Evolutionary conservation across 169 alveolate species (phyloP).

Genomic region (Babesia sp.): DNA sequence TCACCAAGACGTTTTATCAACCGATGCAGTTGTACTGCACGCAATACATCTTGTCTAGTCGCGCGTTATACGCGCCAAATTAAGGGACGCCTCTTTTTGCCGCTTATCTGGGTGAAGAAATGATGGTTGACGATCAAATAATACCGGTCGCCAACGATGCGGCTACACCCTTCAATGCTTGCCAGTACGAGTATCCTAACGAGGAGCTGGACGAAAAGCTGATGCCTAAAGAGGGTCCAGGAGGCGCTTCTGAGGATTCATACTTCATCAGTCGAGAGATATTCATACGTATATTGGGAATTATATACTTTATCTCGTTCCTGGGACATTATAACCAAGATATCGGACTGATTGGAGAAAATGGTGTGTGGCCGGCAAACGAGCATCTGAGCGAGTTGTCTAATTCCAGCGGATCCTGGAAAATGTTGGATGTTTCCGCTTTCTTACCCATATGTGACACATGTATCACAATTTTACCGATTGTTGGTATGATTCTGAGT

Average conservation of each 20-base stretch:
- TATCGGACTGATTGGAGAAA: conserved; percentile 44
- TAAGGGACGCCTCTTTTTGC: background rate
- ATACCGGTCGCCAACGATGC: background rate
- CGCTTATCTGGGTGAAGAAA: background rate
- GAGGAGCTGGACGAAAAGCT: background rate
- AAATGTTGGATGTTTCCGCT: conserved; percentile 12
- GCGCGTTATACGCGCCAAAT: conserved; percentile 10
- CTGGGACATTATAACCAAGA: conserved; percentile 43
- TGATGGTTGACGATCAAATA: background rate
- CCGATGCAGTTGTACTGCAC: conserved; percentile 12
- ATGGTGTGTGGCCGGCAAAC: conserved; percentile 44
- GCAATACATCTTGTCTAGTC: background rate
- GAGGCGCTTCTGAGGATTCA: conserved; percentile 2
- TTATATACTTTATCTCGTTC: conserved; percentile 48
- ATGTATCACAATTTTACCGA: conserved; percentile 27
- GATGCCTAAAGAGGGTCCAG: background rate
- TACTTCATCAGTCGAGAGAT: conserved; percentile 26
- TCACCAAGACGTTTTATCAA: background rate
- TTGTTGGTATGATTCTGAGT: conserved; percentile 34
- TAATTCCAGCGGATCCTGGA: background rate
- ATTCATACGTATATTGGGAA: conserved; percentile 24
- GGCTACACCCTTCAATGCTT: background rate
- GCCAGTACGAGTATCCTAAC: background rate
- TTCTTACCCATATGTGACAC: conserved; percentile 39
- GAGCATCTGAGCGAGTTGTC: background rate